A percentile compares a stretch with the other conserved stretches of the same genome.
These are phyloP conservation scores for Argentina anserina DNA, from an alignment of 306 rosid genomes.

Conservation along the genomic window DNA sequence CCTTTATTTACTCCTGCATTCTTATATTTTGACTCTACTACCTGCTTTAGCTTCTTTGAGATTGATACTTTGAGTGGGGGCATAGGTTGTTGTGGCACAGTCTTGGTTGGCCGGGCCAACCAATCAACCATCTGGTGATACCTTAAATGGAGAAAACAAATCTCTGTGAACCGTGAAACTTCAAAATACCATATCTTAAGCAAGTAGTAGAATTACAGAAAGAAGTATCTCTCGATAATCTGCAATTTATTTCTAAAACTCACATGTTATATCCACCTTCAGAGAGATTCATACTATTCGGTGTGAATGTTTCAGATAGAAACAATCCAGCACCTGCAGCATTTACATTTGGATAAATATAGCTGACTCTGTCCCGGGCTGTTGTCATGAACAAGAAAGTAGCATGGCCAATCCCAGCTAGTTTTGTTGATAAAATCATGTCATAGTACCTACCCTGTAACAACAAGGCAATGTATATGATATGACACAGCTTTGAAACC, in stretches of 20 bases:
- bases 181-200: neutral
- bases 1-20: constrained; percentile 63
- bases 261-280: constrained; percentile 89
- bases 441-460: constrained; percentile 85
- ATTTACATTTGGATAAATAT: constrained; percentile 80
- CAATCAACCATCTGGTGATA: constrained; percentile 89
- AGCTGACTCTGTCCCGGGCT: constrained; percentile 85
- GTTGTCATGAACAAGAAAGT: constrained; percentile 78
- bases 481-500: constrained; percentile 1
- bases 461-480: constrained; percentile 16
- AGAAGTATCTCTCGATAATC: too few relatives aligned
- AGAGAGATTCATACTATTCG: constrained; percentile 59
- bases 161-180: constrained; percentile 8
- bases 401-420: constrained; percentile 89
- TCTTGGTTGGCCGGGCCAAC: constrained; percentile 69
- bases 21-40: constrained; percentile 57
- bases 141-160: constrained; percentile 40
- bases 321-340: constrained; percentile 90
- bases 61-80: constrained; percentile 62
- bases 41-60: constrained; percentile 79
- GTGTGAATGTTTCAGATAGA: constrained; percentile 67
- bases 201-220: neutral
- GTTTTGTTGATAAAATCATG: constrained; percentile 82
- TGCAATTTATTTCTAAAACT: constrained; percentile 23
- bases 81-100: constrained; percentile 54